phyloP scores from a whole-genome alignment of 345 rosid species.

The Eutrema japonicum region DNA sequence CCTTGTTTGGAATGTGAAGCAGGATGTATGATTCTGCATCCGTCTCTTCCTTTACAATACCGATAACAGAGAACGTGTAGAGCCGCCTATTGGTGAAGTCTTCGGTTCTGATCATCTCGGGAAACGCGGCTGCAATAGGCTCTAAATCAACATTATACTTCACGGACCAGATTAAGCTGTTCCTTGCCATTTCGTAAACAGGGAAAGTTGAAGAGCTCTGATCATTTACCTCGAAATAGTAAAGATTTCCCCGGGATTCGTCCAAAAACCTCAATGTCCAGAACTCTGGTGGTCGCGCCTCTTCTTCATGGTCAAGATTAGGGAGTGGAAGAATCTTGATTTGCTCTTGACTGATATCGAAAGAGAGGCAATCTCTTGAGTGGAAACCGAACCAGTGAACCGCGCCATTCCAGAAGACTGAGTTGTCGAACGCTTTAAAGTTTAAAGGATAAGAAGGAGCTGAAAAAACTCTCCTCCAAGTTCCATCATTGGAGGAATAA shows the following conservation, averaged over 20 bases:
- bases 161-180: constrained; percentile 45
- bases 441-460: neutral
- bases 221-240: constrained; percentile 40
- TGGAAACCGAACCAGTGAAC: constrained; percentile 45
- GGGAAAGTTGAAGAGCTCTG: constrained; percentile 28
- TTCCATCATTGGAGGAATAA: constrained; percentile 47
- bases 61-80: constrained; percentile 32
- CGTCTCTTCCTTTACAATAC: constrained; percentile 41
- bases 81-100: constrained; percentile 9
- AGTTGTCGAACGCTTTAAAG: neutral
- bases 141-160: constrained; percentile 49
- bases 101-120: constrained; percentile 42
- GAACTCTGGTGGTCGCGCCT: neutral
- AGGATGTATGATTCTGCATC: constrained; percentile 43
- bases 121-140: constrained; percentile 38
- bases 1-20: constrained; percentile 41
- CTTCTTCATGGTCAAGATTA: constrained; percentile 14
- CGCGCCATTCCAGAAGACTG: constrained; percentile 43
- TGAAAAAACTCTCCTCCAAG: constrained; percentile 46
- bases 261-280: constrained; percentile 34
- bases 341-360: constrained; percentile 40
- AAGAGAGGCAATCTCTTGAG: constrained; percentile 29
- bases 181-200: constrained; percentile 48
- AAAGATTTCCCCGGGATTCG: constrained; percentile 38
- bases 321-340: constrained; percentile 44